A percentile compares a stretch with the other conserved stretches of the same genome.
Evolutionary conservation across 2,329 filamentous ascomycete species (phyloP).

Genomic region (Sarocladium brachiariae): DNA sequence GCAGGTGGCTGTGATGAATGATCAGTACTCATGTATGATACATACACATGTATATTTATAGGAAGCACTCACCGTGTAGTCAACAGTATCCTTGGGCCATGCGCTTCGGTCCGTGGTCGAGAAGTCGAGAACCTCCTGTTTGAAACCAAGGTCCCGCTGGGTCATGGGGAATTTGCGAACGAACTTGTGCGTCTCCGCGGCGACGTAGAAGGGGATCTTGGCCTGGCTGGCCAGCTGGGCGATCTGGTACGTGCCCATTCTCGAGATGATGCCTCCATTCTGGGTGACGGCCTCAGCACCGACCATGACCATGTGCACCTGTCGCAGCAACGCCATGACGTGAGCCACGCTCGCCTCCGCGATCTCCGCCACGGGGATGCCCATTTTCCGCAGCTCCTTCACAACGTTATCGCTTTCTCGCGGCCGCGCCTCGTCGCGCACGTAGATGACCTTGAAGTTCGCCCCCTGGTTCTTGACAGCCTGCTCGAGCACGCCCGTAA

Average conservation of each 20-base stretch:
- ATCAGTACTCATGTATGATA: not conserved
- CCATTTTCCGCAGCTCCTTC: constrained; percentile 59
- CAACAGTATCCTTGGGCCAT: constrained; percentile 51
- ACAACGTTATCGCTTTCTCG: constrained; percentile 67
- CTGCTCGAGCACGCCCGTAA: constrained; percentile 66
- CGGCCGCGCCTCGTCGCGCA: constrained; percentile 48
- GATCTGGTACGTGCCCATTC: constrained; percentile 81
- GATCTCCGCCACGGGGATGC: constrained; percentile 67
- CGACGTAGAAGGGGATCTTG: constrained; percentile 79
- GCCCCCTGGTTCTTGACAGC: constrained; percentile 61
- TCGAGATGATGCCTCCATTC: constrained; percentile 86
- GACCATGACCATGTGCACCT: constrained; percentile 60
- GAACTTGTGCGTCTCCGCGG: constrained; percentile 95
- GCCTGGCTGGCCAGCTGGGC: constrained; percentile 66
- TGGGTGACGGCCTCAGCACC: constrained; percentile 84
- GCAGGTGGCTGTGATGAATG: constrained; percentile 47
- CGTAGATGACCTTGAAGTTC: constrained; percentile 83
- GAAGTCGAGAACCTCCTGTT: constrained; percentile 73
- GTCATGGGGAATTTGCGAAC: constrained; percentile 77
- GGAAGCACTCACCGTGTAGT: constrained; percentile 54
- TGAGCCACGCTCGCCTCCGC: constrained; percentile 65
- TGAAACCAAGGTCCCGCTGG: constrained; percentile 72
- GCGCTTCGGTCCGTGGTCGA: constrained; percentile 42
- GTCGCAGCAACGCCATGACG: constrained; percentile 49
- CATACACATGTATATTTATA: constrained; percentile 3